Conservation (phyloP, 495 filamentous ascomycete genomes). For the Penicilliopsis zonata region DNA sequence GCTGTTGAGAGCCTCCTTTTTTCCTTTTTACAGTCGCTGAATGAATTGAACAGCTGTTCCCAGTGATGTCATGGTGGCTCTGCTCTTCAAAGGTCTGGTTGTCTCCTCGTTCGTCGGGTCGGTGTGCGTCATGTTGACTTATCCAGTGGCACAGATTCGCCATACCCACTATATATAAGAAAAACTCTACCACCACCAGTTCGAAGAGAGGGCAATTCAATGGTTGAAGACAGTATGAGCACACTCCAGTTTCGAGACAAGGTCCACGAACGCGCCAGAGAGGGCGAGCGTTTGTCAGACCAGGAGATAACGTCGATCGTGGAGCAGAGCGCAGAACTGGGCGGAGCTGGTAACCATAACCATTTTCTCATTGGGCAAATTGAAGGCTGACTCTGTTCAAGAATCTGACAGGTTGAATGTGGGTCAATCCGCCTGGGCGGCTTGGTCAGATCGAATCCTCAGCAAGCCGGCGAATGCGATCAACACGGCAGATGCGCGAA, state of each 20-base stretch:
- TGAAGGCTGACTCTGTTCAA: neutral
- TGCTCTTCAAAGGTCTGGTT: too few species aligned
- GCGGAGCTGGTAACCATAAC: neutral
- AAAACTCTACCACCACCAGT: too few species aligned
- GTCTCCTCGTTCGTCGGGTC: too few species aligned
- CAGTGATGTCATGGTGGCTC: too few species aligned
- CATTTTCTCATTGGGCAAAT: neutral
- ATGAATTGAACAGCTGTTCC: too few species aligned
- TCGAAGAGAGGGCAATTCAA: too few species aligned
- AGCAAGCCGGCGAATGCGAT: constrained; percentile 13
- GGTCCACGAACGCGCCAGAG: neutral
- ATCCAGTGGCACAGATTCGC: too few species aligned
- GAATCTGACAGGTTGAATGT: neutral
- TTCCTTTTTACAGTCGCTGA: too few species aligned
- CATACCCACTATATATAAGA: too few species aligned
- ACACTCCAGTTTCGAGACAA: constrained; percentile 1
- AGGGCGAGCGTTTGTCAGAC: constrained; percentile 1
- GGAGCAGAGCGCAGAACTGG: constrained; percentile 1
- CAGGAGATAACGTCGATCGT: constrained; percentile 1
- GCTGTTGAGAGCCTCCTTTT: too few species aligned
- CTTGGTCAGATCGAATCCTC: constrained; percentile 13
- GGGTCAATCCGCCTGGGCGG: constrained; percentile 1
- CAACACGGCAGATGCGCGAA: constrained; percentile 11
- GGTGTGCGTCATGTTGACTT: too few species aligned
- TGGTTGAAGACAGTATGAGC: constrained; percentile 3